Conservation (phyloP, 306 rosid species). For the Malus sylvestris region DNA sequence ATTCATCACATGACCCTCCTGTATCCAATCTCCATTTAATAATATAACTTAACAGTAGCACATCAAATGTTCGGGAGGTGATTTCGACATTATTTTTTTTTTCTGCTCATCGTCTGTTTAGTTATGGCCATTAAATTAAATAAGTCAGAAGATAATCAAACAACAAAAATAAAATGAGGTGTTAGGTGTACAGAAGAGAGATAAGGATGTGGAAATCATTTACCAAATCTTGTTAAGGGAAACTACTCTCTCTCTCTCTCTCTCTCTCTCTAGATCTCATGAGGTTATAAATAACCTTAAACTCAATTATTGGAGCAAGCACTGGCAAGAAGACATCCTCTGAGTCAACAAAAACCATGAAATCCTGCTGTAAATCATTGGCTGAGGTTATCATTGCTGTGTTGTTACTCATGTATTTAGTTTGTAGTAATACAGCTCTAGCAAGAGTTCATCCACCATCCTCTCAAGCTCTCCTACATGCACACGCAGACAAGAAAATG, state of each 20-base stretch:
- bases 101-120: too few relatives aligned
- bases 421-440: constrained; percentile 20
- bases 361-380: constrained; percentile 35
- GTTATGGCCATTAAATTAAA: too few relatives aligned
- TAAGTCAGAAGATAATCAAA: too few relatives aligned
- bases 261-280: not conserved
- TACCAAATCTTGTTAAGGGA: not conserved
- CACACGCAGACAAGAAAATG: constrained; percentile 5
- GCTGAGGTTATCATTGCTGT: constrained; percentile 30
- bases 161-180: too few relatives aligned
- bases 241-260: not conserved
- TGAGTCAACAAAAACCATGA: constrained; percentile 53
- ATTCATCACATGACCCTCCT: constrained; percentile 64
- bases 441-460: constrained; percentile 41
- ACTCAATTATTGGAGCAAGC: constrained; percentile 34
- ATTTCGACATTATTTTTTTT: too few relatives aligned
- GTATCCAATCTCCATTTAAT: constrained; percentile 26
- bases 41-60: constrained; percentile 16
- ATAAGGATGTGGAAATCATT: too few relatives aligned
- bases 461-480: constrained; percentile 16
- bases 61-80: not conserved
- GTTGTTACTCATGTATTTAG: constrained; percentile 37
- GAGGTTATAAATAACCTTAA: constrained; percentile 18
- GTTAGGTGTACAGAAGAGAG: too few relatives aligned
- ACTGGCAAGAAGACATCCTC: constrained; percentile 37